phyloP scores from a whole-genome alignment of 306 rosid species.

The Prunus kanzakura region DNA sequence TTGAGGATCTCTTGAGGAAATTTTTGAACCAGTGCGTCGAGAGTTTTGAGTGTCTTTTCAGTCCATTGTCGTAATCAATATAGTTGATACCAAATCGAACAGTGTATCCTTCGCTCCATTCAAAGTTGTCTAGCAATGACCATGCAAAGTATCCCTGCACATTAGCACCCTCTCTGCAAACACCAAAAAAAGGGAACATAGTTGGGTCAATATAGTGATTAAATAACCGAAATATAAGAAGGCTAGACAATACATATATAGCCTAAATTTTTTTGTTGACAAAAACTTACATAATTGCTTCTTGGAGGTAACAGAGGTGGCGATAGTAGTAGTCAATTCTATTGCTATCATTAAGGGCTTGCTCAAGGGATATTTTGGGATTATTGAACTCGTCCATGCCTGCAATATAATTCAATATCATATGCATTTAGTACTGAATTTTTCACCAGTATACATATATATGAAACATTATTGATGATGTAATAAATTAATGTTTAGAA shows the following conservation, averaged over 20 bases:
- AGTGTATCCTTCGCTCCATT: constrained; percentile 48
- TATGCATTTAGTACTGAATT: too few species aligned
- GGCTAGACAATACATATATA: background rate
- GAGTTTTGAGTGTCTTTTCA: constrained; percentile 46
- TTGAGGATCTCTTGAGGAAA: too few species aligned
- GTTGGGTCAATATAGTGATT: too few species aligned
- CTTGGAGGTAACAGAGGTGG: constrained; percentile 25
- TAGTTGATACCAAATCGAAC: constrained; percentile 61
- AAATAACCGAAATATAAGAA: background rate
- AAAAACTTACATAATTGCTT: constrained; percentile 38
- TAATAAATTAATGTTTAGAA: too few species aligned
- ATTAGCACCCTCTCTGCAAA: constrained; percentile 47
- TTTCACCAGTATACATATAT: too few species aligned
- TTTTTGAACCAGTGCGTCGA: constrained; percentile 6
- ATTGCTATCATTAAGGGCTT: constrained; percentile 21
- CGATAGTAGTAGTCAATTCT: constrained; percentile 42
- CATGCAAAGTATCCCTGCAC: constrained; percentile 66
- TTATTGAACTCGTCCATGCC: constrained; percentile 57
- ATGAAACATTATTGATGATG: too few species aligned
- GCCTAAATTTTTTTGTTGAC: background rate
- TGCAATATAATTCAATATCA: background rate
- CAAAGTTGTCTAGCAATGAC: constrained; percentile 65
- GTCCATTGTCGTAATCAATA: constrained; percentile 51
- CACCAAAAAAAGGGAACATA: background rate
- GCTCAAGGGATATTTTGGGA: constrained; percentile 23